Evolutionary conservation across 1,284 basidiomycete genomes (phyloP).

Genomic region (Cryptococcus jaspeensis): DNA sequence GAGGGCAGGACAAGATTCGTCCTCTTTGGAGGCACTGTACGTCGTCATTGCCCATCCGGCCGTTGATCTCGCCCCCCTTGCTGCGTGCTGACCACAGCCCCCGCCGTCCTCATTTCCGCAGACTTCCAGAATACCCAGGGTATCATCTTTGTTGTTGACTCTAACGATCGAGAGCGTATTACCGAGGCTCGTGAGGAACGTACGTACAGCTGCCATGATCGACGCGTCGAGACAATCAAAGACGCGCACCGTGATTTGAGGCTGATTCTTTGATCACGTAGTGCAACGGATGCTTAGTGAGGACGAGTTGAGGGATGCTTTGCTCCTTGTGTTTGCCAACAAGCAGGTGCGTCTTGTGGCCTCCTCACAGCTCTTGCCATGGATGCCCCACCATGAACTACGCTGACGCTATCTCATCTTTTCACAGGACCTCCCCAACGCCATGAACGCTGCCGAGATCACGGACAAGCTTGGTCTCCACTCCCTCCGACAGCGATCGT

Average conservation of each 20-base stretch:
- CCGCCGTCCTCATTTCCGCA: conserved; percentile 45
- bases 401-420: not conserved
- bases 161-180: conserved; percentile 99
- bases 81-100: not conserved
- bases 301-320: conserved; percentile 97
- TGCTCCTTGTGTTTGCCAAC: conserved; percentile 98
- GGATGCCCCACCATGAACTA: not conserved
- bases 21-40: conserved; percentile 99
- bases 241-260: not conserved
- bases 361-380: too few species aligned
- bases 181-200: conserved; percentile 97
- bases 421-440: conserved; percentile 81
- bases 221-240: not conserved
- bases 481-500: conserved; percentile 91
- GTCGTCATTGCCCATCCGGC: conserved; percentile 22
- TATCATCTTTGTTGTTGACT: conserved; percentile 99
- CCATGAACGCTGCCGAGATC: conserved; percentile 99
- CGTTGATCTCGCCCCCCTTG: not conserved
- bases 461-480: conserved; percentile 99
- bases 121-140: conserved; percentile 99
- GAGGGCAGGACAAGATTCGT: conserved; percentile 83
- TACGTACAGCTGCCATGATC: conserved; percentile 25
- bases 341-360: conserved; percentile 66
- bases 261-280: conserved; percentile 11
- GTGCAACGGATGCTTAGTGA: conserved; percentile 99